A percentile compares a stretch with the other conserved stretches of the same genome.
Conservation (phyloP, 257 asterid species). For the Penstemon newberryi region DNA sequence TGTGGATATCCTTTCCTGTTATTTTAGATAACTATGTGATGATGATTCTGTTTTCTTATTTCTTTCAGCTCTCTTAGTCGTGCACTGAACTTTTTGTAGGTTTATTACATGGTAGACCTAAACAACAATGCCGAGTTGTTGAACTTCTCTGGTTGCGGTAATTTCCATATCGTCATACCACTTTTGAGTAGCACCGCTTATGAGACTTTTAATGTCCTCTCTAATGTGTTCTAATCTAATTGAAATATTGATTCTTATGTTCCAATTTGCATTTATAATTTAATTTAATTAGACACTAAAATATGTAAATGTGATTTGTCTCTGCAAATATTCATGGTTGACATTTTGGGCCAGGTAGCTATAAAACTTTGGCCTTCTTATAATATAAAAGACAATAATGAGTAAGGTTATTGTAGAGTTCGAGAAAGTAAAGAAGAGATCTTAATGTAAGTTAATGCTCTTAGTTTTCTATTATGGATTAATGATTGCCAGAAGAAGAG, state of each 20-base stretch:
- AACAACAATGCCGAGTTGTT: slow-evolving; percentile 66
- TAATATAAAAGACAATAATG: too few relatives aligned
- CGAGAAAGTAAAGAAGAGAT: too few relatives aligned
- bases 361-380: too few relatives aligned
- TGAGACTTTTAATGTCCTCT: slow-evolving; percentile 12
- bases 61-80: slow-evolving; percentile 9
- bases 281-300: neutral
- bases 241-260: neutral
- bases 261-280: neutral
- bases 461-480: neutral
- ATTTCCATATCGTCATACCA: slow-evolving; percentile 34
- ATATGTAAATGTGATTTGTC: neutral
- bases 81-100: slow-evolving; percentile 48
- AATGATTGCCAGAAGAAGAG: neutral
- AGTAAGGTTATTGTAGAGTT: too few relatives aligned
- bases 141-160: slow-evolving; percentile 99
- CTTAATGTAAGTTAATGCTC: too few relatives aligned
- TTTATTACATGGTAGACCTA: slow-evolving; percentile 84
- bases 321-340: neutral
- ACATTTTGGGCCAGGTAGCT: neutral
- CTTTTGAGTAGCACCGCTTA: neutral
- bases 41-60: slow-evolving; percentile 13
- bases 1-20: neutral
- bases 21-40: slow-evolving; percentile 6
- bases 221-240: neutral